A percentile compares a stretch with the other conserved stretches of the same genome.
These are phyloP conservation scores for Pinus tabuliformis DNA, from an alignment of 75 land plant genomes.

Conservation along the genomic window DNA sequence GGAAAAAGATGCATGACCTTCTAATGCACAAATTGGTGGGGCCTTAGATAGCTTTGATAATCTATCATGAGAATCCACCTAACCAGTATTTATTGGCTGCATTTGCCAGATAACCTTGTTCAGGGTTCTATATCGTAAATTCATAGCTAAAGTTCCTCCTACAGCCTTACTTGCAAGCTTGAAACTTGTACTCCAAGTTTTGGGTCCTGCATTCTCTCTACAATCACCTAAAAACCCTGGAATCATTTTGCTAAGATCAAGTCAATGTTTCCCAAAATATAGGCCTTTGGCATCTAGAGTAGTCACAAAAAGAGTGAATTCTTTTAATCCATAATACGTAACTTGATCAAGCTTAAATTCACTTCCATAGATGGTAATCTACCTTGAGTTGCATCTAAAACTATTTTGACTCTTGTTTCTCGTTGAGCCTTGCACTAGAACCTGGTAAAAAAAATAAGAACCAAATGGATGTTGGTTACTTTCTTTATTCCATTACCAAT, in stretches of 20 bases:
- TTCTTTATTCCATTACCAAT: no score
- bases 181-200: slow-evolving; percentile 76
- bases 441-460: no score
- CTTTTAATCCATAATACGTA: slow-evolving; percentile 66
- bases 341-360: slow-evolving; percentile 35
- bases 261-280: slow-evolving; percentile 75
- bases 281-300: slow-evolving; percentile 46
- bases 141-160: slow-evolving; percentile 78
- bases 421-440: no score
- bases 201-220: slow-evolving; percentile 44
- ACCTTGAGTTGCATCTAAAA: no score
- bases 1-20: not conserved
- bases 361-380: slow-evolving; percentile 60
- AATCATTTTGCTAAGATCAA: slow-evolving; percentile 82
- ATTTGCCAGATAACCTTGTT: not conserved
- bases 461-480: no score
- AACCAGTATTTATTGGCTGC: not conserved
- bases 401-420: no score
- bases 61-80: not conserved
- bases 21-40: not conserved
- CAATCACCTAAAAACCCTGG: slow-evolving; percentile 56
- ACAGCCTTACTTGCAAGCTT: slow-evolving; percentile 72
- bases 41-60: not conserved
- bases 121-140: slow-evolving; percentile 53
- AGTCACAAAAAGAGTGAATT: slow-evolving; percentile 56